Conservation (phyloP, 2,329 filamentous ascomycete genomes). For the Cercospora sojina region DNA sequence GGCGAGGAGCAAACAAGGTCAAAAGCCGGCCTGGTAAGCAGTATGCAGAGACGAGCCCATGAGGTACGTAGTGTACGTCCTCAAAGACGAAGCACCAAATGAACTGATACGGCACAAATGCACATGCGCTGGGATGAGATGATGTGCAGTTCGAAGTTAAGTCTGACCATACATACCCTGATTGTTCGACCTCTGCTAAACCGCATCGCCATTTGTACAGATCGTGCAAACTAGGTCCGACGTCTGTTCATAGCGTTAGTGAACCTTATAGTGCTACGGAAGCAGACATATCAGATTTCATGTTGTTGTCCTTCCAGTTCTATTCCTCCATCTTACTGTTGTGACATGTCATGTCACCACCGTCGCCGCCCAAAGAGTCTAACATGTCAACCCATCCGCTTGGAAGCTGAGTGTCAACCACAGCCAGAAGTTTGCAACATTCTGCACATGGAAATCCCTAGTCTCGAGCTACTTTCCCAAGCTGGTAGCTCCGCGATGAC, state of each 20-base stretch:
- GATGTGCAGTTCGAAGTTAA: neutral
- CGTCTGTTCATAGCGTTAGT: neutral
- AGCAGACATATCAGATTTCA: neutral
- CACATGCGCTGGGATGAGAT: neutral
- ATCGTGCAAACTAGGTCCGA: neutral
- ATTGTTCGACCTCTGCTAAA: neutral
- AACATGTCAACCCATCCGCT: neutral
- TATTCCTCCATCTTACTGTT: neutral
- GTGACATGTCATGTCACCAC: neutral
- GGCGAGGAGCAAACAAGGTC: constrained; percentile 62
- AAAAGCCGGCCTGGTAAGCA: constrained; percentile 3
- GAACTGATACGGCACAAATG: constrained; percentile 5
- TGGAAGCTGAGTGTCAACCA: neutral
- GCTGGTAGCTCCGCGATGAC: neutral
- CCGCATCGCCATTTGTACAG: neutral
- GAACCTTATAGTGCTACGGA: neutral
- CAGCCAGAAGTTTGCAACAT: neutral
- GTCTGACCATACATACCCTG: neutral
- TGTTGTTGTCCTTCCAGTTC: neutral
- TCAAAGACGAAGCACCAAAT: neutral
- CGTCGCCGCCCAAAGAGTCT: neutral
- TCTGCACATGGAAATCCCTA: neutral
- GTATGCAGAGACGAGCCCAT: neutral
- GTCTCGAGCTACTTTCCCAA: neutral
- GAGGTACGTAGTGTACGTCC: constrained; percentile 6